phyloP scores from a whole-genome alignment of 179 eudicot species.

The Heliamphora pulchella region DNA sequence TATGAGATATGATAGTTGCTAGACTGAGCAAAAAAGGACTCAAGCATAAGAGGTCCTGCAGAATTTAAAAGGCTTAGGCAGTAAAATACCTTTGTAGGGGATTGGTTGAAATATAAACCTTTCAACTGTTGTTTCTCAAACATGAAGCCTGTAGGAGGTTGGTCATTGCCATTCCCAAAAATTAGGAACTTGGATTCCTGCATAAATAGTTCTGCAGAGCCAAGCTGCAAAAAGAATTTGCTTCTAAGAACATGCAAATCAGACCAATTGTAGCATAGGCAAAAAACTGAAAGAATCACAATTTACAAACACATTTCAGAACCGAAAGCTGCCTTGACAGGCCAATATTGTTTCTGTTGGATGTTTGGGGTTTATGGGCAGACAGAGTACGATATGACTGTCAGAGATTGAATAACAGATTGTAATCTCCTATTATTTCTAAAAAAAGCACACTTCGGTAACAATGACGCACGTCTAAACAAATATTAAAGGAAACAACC shows the following conservation, averaged over 20 bases:
- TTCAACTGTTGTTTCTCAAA: conserved; percentile 81
- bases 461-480: background rate
- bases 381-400: background rate
- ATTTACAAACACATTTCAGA: background rate
- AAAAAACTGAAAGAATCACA: background rate
- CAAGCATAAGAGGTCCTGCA: background rate
- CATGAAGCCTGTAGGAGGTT: conserved; percentile 84
- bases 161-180: conserved; percentile 75
- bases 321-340: conserved; percentile 3
- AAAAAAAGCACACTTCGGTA: background rate
- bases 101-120: conserved; percentile 90
- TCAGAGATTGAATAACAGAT: background rate
- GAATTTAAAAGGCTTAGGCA: background rate
- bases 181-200: conserved; percentile 74
- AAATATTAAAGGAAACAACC: too few relatives aligned
- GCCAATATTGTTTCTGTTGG: background rate
- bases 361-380: background rate
- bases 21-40: background rate
- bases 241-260: background rate
- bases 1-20: background rate
- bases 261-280: background rate
- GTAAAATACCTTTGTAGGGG: conserved; percentile 73
- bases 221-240: conserved; percentile 60
- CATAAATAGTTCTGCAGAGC: conserved; percentile 79
- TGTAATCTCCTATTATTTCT: background rate